These are phyloP conservation scores for Penicillium cosmopolitanum DNA, from an alignment of 495 filamentous ascomycete species.

Conservation along the genomic window DNA sequence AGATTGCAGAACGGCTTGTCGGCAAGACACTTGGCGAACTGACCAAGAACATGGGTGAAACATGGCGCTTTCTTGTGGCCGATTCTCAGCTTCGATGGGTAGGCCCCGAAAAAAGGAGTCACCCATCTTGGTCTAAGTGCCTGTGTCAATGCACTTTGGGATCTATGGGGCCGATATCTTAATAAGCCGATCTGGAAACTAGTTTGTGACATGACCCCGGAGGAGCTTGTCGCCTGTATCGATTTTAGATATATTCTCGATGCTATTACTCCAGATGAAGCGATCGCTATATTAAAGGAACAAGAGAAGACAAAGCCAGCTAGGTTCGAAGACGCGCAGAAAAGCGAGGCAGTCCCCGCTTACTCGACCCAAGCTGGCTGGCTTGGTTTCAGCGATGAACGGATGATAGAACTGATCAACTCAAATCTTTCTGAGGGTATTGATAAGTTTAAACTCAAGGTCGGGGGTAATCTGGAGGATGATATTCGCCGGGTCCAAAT, in stretches of 20 bases:
- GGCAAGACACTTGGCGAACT: conserved; percentile 65
- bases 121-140: conserved; percentile 86
- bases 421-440: conserved; percentile 69
- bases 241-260: conserved; percentile 91
- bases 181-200: conserved; percentile 85
- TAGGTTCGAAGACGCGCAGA: conserved; percentile 61
- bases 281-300: conserved; percentile 60
- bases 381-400: conserved; percentile 76
- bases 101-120: conserved; percentile 87
- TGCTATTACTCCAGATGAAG: conserved; percentile 78
- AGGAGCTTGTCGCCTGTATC: conserved; percentile 79
- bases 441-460: conserved; percentile 78
- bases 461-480: conserved; percentile 64
- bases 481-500: conserved; percentile 64
- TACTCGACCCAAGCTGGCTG: conserved; percentile 81
- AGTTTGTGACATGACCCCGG: conserved; percentile 80
- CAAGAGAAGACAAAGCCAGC: conserved; percentile 54
- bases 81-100: conserved; percentile 80
- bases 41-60: conserved; percentile 69
- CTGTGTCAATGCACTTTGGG: conserved; percentile 87
- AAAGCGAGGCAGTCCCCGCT: conserved; percentile 67
- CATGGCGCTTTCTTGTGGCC: conserved; percentile 76
- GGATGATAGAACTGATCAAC: conserved; percentile 65
- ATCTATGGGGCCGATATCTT: conserved; percentile 83
- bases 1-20: conserved; percentile 60